Percentiles rank a stretch among this genome's conserved stretches.
These are phyloP conservation scores for Fusarium citri DNA, from an alignment of 2,329 filamentous ascomycete species.

Conservation along the genomic window DNA sequence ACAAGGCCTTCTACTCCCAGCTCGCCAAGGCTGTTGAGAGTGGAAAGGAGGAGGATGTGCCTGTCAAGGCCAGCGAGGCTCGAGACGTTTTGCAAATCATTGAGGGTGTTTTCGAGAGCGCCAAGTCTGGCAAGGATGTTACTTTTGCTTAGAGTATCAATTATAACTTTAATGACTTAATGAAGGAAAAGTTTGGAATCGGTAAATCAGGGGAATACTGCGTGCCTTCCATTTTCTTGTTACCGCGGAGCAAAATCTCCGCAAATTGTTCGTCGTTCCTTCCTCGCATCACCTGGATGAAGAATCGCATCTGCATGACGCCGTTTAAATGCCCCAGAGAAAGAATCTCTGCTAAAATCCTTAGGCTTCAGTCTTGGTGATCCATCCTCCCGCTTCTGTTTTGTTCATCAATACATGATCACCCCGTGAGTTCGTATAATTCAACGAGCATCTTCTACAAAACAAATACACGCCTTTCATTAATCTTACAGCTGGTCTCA, in stretches of 20 bases:
- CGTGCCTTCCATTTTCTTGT: background rate
- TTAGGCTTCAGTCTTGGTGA: background rate
- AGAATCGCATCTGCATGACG: background rate
- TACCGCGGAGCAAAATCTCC: background rate
- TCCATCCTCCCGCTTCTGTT: background rate
- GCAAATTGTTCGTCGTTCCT: background rate
- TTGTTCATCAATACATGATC: background rate
- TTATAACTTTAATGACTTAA: slow-evolving; percentile 20
- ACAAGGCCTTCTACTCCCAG: slow-evolving; percentile 72
- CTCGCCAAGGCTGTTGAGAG: slow-evolving; percentile 61
- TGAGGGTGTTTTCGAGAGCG: slow-evolving; percentile 64
- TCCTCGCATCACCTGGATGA: background rate
- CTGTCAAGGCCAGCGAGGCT: slow-evolving; percentile 64
- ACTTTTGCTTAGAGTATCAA: slow-evolving; percentile 43
- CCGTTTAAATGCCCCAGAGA: background rate
- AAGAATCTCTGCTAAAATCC: no score
- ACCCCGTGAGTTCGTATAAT: no score
- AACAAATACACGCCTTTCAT: background rate
- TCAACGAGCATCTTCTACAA: background rate
- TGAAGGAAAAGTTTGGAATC: slow-evolving; percentile 11
- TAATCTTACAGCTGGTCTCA: background rate
- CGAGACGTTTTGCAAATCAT: slow-evolving; percentile 65
- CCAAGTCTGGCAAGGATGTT: slow-evolving; percentile 60
- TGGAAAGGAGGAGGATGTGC: slow-evolving; percentile 63
- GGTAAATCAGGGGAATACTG: background rate